Evolutionary conservation across 306 rosid species (phyloP).

Genomic region (Prinsepia uniflora): DNA sequence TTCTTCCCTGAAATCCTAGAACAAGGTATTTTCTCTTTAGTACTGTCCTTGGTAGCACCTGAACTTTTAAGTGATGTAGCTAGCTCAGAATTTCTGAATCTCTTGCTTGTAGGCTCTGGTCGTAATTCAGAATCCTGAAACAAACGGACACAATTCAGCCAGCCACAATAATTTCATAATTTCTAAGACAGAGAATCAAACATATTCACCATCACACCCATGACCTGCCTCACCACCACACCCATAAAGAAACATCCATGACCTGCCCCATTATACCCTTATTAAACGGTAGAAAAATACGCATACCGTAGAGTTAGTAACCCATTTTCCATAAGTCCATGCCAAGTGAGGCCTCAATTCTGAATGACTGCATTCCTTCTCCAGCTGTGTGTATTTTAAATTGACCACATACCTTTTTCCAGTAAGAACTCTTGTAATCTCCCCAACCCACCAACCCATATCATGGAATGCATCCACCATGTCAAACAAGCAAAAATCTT

Average conservation of each 20-base stretch:
- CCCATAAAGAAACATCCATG: background rate
- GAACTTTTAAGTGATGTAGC: background rate
- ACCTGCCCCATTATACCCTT: background rate
- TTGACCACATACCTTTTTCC: background rate
- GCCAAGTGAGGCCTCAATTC: slow-evolving; percentile 22
- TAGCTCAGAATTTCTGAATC: background rate
- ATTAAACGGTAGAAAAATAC: background rate
- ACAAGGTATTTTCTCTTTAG: slow-evolving; percentile 5
- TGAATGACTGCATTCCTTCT: slow-evolving; percentile 5
- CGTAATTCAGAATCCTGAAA: slow-evolving; percentile 9
- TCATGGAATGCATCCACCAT: slow-evolving; percentile 16
- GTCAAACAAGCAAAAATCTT: background rate
- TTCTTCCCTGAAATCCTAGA: background rate
- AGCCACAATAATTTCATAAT: background rate
- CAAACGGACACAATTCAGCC: background rate
- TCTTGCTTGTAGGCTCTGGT: background rate
- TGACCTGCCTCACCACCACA: too few species aligned
- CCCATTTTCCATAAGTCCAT: background rate
- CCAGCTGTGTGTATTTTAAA: background rate
- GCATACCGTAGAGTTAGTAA: background rate
- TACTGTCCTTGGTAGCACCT: background rate
- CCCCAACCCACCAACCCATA: slow-evolving; percentile 22
- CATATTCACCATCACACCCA: background rate
- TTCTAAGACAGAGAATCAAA: background rate
- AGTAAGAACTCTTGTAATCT: background rate